Percentiles rank a stretch among this genome's conserved stretches.
Evolutionary conservation across 2,329 filamentous ascomycete genomes (phyloP).

Genomic region (Nemania diffusa): DNA sequence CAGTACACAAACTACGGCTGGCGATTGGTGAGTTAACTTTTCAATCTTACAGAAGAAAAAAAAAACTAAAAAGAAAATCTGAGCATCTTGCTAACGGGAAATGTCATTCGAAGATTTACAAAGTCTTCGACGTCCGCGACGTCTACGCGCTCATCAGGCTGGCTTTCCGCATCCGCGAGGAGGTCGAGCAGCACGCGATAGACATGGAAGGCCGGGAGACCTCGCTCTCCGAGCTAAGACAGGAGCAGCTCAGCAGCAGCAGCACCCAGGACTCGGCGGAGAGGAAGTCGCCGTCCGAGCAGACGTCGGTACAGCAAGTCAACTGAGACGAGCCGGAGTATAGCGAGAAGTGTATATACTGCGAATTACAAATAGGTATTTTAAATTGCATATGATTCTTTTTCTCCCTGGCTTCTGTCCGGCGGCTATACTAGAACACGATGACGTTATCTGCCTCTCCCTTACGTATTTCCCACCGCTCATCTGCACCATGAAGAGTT

Average conservation of each 20-base stretch:
- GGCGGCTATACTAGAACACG: no score
- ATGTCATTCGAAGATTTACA: constrained; percentile 21
- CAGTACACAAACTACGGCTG: constrained; percentile 27
- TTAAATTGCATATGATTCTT: no score
- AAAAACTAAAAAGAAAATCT: not conserved
- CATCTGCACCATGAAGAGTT: no score
- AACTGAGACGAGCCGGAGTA: not conserved
- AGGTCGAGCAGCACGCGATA: constrained; percentile 21
- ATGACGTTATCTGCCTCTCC: no score
- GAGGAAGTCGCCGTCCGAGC: constrained; percentile 12
- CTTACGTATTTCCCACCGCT: no score
- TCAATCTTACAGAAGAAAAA: no score
- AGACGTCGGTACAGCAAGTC: not conserved
- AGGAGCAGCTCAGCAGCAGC: not conserved
- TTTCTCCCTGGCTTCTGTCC: no score
- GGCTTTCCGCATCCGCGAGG: constrained; percentile 21
- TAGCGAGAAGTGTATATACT: not conserved
- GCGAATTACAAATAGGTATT: not conserved
- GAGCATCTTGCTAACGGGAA: constrained; percentile 2
- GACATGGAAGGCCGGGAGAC: constrained; percentile 1
- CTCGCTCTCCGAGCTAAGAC: not conserved
- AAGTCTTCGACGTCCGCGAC: constrained; percentile 33
- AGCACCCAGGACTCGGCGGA: constrained; percentile 14
- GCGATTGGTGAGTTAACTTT: constrained; percentile 35
- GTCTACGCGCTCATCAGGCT: constrained; percentile 22